Evolutionary conservation across 768 basidiomycete species (phyloP), one percentile per base, ranked within the genome.

Genomic region (Botryobasidium botryosum): DNA sequence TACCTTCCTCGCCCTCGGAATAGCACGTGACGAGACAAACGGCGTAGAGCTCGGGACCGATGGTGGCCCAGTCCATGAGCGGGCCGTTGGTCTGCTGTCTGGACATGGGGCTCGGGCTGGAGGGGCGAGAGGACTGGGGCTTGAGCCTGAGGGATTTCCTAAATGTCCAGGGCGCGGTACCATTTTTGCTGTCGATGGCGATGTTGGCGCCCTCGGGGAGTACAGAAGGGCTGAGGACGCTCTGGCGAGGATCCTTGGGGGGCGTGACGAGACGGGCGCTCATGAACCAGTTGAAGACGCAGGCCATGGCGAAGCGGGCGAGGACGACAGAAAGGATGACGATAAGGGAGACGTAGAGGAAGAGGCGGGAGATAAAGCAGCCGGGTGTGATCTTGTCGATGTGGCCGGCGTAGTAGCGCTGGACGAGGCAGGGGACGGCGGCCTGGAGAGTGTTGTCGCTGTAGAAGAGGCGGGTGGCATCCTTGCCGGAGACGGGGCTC

Each of bases 11-110:
- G 40, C 90, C 91, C 63, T 99, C 94, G 1, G 87, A 92, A 59
- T 99, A 99, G 57, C 94, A 97, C 1, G 94, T 97, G 4, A 99
- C 86, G 47, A 99, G 68, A 60, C 90, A 94, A 31, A 97, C 78
- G 2, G 86, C 79, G 59, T 96, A 99, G 26, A 97, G 70, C 57
- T 99, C 94, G 1, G 86, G 74, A 10, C 94, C 94, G 51, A 97
- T 97, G 53, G 88, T 79, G 0, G 86, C 71, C 48, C 92, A 67
- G 47, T 76, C 80, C 71, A 97, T 79, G 43, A 80, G 60, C 4
- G 84, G 79, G 36, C 45, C 32, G 32, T 43, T 49, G 8, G 68
- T 60, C 38, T 40, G 43, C 20, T 51, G 35, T 54, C 38, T 69
- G 46, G 68, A 71, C 45, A 61, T 46, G 23, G 75, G 67, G 32